Evolutionary conservation across 139 green algal genomes (phyloP).

Genomic region (Nannochloris sp.): DNA sequence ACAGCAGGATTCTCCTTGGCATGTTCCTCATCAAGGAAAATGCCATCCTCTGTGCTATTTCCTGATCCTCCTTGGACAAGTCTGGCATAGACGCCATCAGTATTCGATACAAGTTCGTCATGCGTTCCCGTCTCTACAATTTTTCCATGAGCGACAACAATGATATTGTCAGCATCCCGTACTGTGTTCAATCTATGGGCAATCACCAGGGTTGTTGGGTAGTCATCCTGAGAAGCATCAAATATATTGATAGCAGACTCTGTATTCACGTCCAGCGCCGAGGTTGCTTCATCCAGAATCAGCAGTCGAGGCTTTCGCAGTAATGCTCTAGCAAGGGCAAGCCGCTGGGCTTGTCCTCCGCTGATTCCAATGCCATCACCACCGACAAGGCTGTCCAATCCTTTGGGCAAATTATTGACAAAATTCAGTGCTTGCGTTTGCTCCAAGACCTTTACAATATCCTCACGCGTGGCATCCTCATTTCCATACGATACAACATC

Average conservation of each 20-base stretch:
- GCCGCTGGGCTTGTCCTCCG: constrained; percentile 58
- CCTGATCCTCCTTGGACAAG: background rate
- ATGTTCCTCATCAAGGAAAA: background rate
- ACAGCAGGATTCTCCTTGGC: background rate
- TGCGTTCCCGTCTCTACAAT: constrained; percentile 20
- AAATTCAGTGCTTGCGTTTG: constrained; percentile 57
- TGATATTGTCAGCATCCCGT: constrained; percentile 15
- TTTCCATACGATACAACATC: constrained; percentile 44
- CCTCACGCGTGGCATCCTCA: constrained; percentile 13
- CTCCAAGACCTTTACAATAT: constrained; percentile 39
- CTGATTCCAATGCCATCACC: constrained; percentile 21
- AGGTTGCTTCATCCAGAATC: constrained; percentile 64
- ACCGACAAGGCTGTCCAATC: constrained; percentile 31
- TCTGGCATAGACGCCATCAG: constrained; percentile 6
- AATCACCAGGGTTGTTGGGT: constrained; percentile 24
- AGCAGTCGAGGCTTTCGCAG: constrained; percentile 40
- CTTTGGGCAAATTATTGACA: constrained; percentile 26
- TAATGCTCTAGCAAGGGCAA: constrained; percentile 60
- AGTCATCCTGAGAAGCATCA: background rate
- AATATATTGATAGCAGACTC: constrained; percentile 8
- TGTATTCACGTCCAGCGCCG: constrained; percentile 44
- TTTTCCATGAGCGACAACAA: constrained; percentile 16
- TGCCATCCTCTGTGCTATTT: too few species aligned
- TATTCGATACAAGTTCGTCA: background rate
- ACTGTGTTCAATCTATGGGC: constrained; percentile 34